phyloP scores from a whole-genome alignment of 176 grass and related monocot species.

The Juncus effusus region DNA sequence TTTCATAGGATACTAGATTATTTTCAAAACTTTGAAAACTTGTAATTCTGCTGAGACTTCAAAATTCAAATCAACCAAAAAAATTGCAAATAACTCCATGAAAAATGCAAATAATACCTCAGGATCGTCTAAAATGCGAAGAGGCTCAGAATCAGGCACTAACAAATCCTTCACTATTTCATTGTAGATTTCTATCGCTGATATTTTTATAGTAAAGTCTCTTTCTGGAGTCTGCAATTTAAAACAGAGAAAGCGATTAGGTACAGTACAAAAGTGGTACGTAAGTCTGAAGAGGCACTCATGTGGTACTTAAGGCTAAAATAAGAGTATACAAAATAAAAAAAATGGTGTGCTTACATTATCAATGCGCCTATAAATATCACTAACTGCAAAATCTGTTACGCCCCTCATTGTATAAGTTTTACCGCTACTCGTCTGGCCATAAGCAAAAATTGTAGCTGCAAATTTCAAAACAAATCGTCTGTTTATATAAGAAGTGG shows the following conservation, averaged over 20 bases:
- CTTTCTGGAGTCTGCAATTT: slow-evolving; percentile 65
- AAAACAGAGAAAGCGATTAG: not conserved
- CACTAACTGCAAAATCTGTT: slow-evolving; percentile 74
- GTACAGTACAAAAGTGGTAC: no score
- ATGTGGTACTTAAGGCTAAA: no score
- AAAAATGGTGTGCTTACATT: slow-evolving; percentile 27
- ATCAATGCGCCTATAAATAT: slow-evolving; percentile 58
- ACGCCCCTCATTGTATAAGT: slow-evolving; percentile 95
- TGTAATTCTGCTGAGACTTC: no score
- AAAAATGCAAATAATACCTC: slow-evolving; percentile 41
- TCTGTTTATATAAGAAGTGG: no score
- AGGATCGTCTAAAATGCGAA: slow-evolving; percentile 94
- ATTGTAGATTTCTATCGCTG: slow-evolving; percentile 89
- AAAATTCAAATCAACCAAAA: no score
- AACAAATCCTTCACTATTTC: slow-evolving; percentile 93
- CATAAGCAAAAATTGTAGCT: slow-evolving; percentile 89
- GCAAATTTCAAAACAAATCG: not conserved
- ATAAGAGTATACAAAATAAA: not conserved
- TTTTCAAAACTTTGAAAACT: no score
- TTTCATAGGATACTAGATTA: no score
- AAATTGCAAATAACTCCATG: no score
- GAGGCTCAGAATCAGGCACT: slow-evolving; percentile 69
- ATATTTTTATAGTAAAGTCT: slow-evolving; percentile 48
- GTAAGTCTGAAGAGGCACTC: no score
- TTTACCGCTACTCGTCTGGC: slow-evolving; percentile 97